Base-by-base conservation (phyloP, 129 eudicot species). In the Oenanthe sinensis region DNA sequence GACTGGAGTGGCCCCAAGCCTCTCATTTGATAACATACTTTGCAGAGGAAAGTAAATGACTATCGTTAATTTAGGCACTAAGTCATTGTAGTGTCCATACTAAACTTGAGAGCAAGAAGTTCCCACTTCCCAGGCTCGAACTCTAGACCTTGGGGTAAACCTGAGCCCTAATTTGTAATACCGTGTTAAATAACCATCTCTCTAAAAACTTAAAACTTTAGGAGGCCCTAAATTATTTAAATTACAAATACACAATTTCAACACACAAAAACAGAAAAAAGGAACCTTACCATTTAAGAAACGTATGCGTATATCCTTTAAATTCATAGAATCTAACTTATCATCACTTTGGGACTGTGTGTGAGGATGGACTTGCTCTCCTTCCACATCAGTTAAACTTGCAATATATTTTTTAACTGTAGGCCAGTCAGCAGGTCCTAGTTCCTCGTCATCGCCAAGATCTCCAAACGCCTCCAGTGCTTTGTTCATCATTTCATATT, bases 391-490 rank as follows among this genome's bases (percentile, higher is more conserved):
- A 71, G 84, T 83, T 79, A 89, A 82, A 81, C 93, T 80, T 67
- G 87, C 78, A 73, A 94, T 88, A 81, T 91, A 89, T 77, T 83
- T 83, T 77, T 89, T 91, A 63, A 94, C 90, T 40, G 96, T 88
- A 19, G 86, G 85, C 98, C 98, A 94, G 77, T 94, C 98, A 74
- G 90, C 89, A 78, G 98, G 97, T 43, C 98, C 98, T 68, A 94
- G 83, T 82, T 94, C 98, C 69, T 94, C 97, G 48, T 94, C 98
- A 42, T 94, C 98, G 52, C 88, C 96, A 85, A 94, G 97, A 83
- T 91, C 92, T 85, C 96, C 89, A 87, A 94, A 94, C 67, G 98
- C 96, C 84, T 86, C 97, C 17, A 90, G 78, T 26, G 97, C 98
- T 85, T 94, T 94, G 80, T 65, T 92, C 91, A 88, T 68, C 98